Conservation (phyloP, 2,329 filamentous ascomycete species). For the Trichoderma harzianum region DNA sequence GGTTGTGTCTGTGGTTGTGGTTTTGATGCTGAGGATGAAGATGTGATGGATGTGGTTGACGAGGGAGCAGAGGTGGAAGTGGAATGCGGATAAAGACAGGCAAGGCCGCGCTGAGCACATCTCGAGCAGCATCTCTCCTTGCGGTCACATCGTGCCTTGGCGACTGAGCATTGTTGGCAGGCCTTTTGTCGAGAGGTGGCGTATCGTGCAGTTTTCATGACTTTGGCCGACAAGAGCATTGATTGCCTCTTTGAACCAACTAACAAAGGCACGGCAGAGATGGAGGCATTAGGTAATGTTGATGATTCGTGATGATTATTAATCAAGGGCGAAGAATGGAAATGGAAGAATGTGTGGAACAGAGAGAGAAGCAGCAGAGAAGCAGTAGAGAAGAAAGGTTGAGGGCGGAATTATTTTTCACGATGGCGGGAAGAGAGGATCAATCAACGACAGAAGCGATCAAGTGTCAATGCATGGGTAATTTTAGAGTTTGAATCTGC, state of each 20-base stretch:
- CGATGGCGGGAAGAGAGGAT: not conserved
- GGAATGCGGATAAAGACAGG: not conserved
- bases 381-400: not conserved
- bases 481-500: not conserved
- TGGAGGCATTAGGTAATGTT: not conserved
- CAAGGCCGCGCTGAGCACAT: not conserved
- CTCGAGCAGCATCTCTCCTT: slow-evolving; percentile 3
- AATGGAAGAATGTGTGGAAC: not conserved
- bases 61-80: not conserved
- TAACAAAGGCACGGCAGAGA: not conserved
- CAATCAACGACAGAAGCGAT: not conserved
- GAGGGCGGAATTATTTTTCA: not conserved
- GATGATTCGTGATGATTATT: not conserved
- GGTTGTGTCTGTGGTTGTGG: not conserved
- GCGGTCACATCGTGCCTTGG: slow-evolving; percentile 11
- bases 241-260: not conserved
- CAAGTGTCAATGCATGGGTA: not conserved
- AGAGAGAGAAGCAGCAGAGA: not conserved
- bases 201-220: slow-evolving; percentile 4
- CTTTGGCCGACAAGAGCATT: not conserved
- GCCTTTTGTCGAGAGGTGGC: slow-evolving; percentile 10
- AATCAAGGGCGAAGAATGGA: not conserved
- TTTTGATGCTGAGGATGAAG: not conserved
- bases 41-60: not conserved
- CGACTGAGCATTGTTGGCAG: slow-evolving; percentile 4